Conservation (phyloP, 331 rosid species). For the Pyracantha coccinea region DNA sequence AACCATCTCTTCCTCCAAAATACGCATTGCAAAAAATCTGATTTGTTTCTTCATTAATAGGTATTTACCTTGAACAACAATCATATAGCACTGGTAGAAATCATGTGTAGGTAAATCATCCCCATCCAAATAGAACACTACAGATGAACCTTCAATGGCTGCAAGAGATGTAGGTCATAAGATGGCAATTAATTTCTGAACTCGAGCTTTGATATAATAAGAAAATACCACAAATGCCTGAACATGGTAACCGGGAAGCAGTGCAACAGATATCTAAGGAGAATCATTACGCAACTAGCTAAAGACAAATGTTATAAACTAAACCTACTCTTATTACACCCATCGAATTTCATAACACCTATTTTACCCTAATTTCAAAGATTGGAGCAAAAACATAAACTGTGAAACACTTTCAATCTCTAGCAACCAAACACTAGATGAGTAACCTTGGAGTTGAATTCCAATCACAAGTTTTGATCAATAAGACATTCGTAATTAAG, state of each 20-base stretch:
- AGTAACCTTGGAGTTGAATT: not conserved
- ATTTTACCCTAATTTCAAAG: not conserved
- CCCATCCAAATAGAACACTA: conserved; percentile 63
- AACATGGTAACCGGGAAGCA: not conserved
- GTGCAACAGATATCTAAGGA: not conserved
- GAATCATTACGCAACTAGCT: not conserved
- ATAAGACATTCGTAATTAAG: not conserved
- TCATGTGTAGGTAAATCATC: conserved; percentile 29
- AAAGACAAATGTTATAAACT: not conserved
- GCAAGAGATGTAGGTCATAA: conserved; percentile 21
- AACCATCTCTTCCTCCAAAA: conserved; percentile 9
- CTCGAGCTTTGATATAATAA: not conserved
- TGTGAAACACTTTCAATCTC: not conserved
- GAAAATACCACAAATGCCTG: not conserved
- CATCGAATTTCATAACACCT: not conserved
- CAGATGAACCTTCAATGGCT: conserved; percentile 77
- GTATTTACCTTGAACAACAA: conserved; percentile 64
- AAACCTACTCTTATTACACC: not conserved
- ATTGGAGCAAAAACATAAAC: not conserved
- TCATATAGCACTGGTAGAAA: conserved; percentile 45
- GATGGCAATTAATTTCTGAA: conserved; percentile 12
- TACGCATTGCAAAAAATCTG: not conserved
- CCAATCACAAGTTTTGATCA: not conserved
- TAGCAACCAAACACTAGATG: not conserved
- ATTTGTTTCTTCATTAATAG: not conserved